Evolutionary conservation across 257 asterid genomes (phyloP), one percentile per base, ranked within the genome.

Genomic region (Perilla frutescens): DNA sequence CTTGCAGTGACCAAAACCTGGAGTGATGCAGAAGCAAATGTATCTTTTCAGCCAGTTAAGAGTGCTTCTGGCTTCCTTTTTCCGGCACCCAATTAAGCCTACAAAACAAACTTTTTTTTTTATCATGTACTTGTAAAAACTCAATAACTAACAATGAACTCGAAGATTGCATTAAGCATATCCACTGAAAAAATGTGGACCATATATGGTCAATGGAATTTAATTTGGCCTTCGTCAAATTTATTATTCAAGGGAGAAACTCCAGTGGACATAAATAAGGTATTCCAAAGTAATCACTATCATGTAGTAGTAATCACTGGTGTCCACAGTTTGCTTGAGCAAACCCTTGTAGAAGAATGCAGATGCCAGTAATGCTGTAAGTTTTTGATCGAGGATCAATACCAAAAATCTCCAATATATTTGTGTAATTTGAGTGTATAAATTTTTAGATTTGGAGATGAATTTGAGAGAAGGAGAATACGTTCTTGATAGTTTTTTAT

Each of bases 41-140:
- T 15, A 26, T 50, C 26, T 59, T 53, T 62, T 62, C 62, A 63
- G 75, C 47, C 41, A 14, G 48, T 12, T 54, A 45, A 43, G 54
- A 6, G 8, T 71, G 36, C 53, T 64, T 49, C 47, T 12, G 59
- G 71, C 65, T 63, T 55, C 66, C 6, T 70, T 37, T 26, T 31
- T 20, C 34, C 37, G 26, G 49, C 40, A 71, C 55, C 74, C 59
- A 65, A 64, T 31, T n/a, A 57, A 65, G 34, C 77, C 74, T 76
- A 32, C 62, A 49, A 68, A 68, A 50, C 34, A 57, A 59, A 60
- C 29, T 2, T 60, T 32, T 54, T 2, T 60, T 32, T 54, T 45
- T 12, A 34, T 50, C 77, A 68, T 50, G 57, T 39, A 60, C 76
- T 71, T n/a, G 32, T 20, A 45, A 51, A 59, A 50, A 37, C 50